These are phyloP conservation scores for Tolypocladium ophioglossoides DNA, from an alignment of 2,329 filamentous ascomycete species.

Conservation along the genomic window DNA sequence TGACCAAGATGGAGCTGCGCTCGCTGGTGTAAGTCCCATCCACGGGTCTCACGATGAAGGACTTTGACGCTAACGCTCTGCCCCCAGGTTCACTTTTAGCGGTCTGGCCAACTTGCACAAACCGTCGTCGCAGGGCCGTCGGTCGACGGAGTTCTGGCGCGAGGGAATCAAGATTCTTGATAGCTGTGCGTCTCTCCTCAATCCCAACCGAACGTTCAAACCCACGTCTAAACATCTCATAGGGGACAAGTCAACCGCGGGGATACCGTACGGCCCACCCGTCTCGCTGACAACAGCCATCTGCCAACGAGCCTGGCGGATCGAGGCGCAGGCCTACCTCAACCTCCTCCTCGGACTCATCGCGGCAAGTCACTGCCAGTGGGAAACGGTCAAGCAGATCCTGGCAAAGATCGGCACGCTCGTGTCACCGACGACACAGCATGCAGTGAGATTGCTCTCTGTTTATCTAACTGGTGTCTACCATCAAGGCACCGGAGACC, in stretches of 20 bases:
- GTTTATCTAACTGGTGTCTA: conserved; percentile 68
- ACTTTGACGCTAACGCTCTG: conserved; percentile 6
- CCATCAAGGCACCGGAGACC: conserved; percentile 64
- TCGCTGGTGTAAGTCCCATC: conserved; percentile 38
- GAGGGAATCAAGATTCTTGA: conserved; percentile 35
- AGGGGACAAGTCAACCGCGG: conserved; percentile 25
- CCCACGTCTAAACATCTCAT: not conserved
- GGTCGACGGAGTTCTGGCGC: conserved; percentile 28
- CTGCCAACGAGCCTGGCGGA: conserved; percentile 52
- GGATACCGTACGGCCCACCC: conserved; percentile 26
- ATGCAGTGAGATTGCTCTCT: conserved; percentile 36
- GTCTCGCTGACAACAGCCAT: conserved; percentile 48
- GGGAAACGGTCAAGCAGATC: conserved; percentile 50
- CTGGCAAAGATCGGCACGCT: conserved; percentile 41
- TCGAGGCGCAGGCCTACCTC: conserved; percentile 55
- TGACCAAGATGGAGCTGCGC: conserved; percentile 48
- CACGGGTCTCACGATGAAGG: no score
- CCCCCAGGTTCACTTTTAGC: conserved; percentile 40
- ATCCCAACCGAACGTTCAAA: not conserved
- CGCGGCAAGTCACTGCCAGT: conserved; percentile 60
- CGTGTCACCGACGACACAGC: conserved; percentile 28
- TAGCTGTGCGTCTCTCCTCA: conserved; percentile 28
- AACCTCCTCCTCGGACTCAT: conserved; percentile 62
- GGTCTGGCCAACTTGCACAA: conserved; percentile 36
- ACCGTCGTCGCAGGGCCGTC: conserved; percentile 19